Evolutionary conservation across 2,329 filamentous ascomycete species (phyloP), one percentile per base, ranked within the genome.

Genomic region (Neofusicoccum sp.): DNA sequence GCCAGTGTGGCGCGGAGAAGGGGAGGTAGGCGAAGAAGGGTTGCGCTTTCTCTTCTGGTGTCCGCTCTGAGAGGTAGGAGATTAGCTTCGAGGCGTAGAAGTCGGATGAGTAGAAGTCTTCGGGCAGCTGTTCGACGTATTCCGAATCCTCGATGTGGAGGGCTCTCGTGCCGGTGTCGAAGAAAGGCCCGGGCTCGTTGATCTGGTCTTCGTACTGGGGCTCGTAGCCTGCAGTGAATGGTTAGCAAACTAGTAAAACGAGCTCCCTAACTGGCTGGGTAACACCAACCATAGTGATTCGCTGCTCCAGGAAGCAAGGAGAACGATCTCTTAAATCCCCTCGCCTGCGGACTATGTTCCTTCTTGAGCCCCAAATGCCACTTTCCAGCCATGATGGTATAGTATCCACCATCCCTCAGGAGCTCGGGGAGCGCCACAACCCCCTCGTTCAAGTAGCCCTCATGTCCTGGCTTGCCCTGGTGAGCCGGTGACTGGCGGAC

Each of bases 1-100:
- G 85, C 84, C 84, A 87, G 64, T 87, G 84, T 1, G 84, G 84
- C 0, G 84, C 85, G 0, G 83, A 84, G 68, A 86, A 87, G 2
- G 84, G 83, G 2, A 84, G 75, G 67, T 86, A 86, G 1, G 74
- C 84, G 65, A 86, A 86, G 73, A 87, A 86, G 0, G 84, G 79
- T 43, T 76, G 70, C 43, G 71, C 67, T 30, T 74, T 71, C 11
- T 75, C 68, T 3, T 71, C 67, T 28, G 68, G 69, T 3, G 69
- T 67, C 9, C 73, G 69, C 8, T 73, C 72, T n/a, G 70, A 67
- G 6, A 76, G 65, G 57, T 75, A 76, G 6, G 66, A 61, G 3
- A 76, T 64, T 66, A 76, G 72, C 63, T 75, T 76, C 48, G 73
- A 68, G 12, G 70, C 72, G 44, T 75, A 77, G 1, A 71, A 71